Evolutionary conservation across 1,284 basidiomycete genomes (phyloP).

Genomic region (Cryptococcus sp.): DNA sequence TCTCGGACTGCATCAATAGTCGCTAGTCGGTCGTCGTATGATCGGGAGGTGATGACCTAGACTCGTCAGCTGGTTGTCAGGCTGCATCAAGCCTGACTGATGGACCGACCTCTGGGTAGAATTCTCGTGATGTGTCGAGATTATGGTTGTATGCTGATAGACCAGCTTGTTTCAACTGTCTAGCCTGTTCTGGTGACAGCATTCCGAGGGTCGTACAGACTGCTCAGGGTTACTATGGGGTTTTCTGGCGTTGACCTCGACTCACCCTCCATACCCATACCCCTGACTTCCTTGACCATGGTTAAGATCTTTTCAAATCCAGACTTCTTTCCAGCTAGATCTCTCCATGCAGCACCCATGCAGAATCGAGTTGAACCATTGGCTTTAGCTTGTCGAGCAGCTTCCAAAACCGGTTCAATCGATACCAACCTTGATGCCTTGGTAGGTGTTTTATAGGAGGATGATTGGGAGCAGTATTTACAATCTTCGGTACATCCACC

Average conservation of each 20-base stretch:
- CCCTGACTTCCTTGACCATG: conserved; percentile 81
- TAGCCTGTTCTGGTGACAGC: conserved; percentile 91
- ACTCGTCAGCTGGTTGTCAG: neutral
- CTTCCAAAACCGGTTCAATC: conserved; percentile 85
- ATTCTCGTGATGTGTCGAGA: conserved; percentile 94
- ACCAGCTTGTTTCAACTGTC: conserved; percentile 86
- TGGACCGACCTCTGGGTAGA: conserved; percentile 68
- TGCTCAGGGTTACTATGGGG: conserved; percentile 9
- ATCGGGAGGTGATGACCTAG: conserved; percentile 89
- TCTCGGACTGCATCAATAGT: conserved; percentile 87
- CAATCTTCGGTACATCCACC: conserved; percentile 97
- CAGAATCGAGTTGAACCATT: conserved; percentile 97
- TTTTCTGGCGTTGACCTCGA: neutral
- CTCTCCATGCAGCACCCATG: conserved; percentile 99
- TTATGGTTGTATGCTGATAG: conserved; percentile 97
- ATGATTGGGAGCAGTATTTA: conserved; percentile 97
- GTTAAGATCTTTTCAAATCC: conserved; percentile 90
- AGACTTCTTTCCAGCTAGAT: conserved; percentile 85
- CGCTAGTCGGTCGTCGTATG: conserved; percentile 86
- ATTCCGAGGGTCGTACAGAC: conserved; percentile 98
- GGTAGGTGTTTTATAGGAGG: conserved; percentile 81
- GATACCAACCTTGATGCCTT: conserved; percentile 85
- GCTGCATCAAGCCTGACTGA: neutral
- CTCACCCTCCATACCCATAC: conserved; percentile 77
- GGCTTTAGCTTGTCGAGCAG: conserved; percentile 84